These are phyloP conservation scores for Cladosporium colombiae DNA, from an alignment of 2,329 filamentous ascomycete species.

Conservation along the genomic window DNA sequence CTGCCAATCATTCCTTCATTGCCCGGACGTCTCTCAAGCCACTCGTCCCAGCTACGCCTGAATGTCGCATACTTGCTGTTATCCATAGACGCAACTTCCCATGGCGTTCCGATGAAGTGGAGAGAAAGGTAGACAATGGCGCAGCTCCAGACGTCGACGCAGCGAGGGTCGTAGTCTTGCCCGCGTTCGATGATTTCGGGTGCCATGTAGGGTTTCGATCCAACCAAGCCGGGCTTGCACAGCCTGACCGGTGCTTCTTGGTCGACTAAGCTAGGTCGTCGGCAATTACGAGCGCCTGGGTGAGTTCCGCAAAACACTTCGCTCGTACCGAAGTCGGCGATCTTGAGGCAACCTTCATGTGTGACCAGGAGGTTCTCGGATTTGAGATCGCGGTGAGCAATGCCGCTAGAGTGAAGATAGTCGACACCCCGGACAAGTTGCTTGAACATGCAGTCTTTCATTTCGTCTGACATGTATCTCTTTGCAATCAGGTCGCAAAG, in stretches of 20 bases:
- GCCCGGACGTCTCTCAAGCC: constrained; percentile 59
- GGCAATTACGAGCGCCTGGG: constrained; percentile 64
- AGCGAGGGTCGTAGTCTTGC: constrained; percentile 69
- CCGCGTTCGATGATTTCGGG: constrained; percentile 77
- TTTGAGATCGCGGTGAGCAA: constrained; percentile 90
- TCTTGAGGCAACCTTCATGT: constrained; percentile 79
- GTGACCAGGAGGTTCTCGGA: constrained; percentile 82
- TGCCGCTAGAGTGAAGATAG: constrained; percentile 80
- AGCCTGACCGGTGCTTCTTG: constrained; percentile 70
- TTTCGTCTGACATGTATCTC: constrained; percentile 65
- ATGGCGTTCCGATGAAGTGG: constrained; percentile 70
- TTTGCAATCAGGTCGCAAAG: constrained; percentile 72
- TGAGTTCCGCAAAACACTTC: constrained; percentile 83
- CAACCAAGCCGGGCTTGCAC: constrained; percentile 78
- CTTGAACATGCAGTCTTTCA: constrained; percentile 84
- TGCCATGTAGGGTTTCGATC: constrained; percentile 82
- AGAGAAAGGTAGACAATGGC: constrained; percentile 82
- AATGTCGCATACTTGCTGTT: constrained; percentile 64
- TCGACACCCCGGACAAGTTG: constrained; percentile 79
- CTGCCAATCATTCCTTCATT: constrained; percentile 51
- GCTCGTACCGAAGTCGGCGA: constrained; percentile 88
- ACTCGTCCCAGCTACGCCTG: constrained; percentile 67
- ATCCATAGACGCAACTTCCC: constrained; percentile 64
- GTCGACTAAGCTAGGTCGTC: constrained; percentile 64
- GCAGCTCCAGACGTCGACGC: constrained; percentile 82